Evolutionary conservation across 106 monocot species (phyloP), one percentile per base, ranked within the genome.

Genomic region (Allium sativum): DNA sequence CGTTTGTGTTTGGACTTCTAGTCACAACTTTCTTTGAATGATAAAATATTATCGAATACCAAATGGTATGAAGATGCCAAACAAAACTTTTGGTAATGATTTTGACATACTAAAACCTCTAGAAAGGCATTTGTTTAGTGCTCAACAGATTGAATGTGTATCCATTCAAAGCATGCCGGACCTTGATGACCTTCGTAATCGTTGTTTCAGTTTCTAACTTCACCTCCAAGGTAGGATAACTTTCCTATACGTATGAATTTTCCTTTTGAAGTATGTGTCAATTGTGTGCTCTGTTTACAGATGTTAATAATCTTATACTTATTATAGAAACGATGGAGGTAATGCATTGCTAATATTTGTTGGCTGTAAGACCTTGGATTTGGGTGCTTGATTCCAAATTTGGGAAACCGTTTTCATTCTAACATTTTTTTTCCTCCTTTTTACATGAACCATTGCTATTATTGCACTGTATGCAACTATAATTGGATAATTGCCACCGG

Each of bases 81-180:
- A 48, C 81, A 84, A 53, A 87, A 86, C n/a, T 18, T 95, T 78
- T 59, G 64, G 84, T 72, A 82, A 68, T 83, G 83, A 90, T 75
- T 95, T 95, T 86, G 95, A 95, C 68, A 65, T 95, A 67, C 73
- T 90, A 44, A 95, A 82, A 62, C 74, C 90, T 40, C 58, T 95
- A 18, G 87, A 87, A 65, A 86, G 87, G 55, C 78, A 76, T 14
- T 58, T 82, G 15, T 66, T 89, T 62, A 61, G 53, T 66, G 58
- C 70, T 41, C 72, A 76, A 44, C 55, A 72, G 52, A 77, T 95
- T 68, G 84, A 90, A 1, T 87, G 84, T 64, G 50, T 82, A 65
- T 75, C 81, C 65, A 74, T 83, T 67, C 74, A 77, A 48, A 75
- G 87, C 58, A 65, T 53, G 43, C 50, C 66, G 60, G 64, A 71